phyloP scores from a whole-genome alignment of 169 alveolate species.

The Blepharisma undulans region DNA sequence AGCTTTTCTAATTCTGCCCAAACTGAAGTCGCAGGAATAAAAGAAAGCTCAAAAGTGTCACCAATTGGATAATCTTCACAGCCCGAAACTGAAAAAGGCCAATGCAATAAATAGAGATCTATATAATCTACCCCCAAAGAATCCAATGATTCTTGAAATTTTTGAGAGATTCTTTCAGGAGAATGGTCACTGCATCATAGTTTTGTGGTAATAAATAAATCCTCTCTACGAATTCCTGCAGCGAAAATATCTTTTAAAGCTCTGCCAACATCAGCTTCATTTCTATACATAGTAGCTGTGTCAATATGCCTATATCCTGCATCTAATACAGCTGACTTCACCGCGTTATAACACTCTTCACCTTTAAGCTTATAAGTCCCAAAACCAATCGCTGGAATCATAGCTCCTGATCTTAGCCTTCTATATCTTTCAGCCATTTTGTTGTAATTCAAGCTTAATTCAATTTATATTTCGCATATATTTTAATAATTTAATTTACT shows the following conservation, averaged over 20 bases:
- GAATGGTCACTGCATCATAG: slow-evolving; percentile 40
- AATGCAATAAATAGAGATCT: slow-evolving; percentile 69
- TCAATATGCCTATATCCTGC: slow-evolving; percentile 70
- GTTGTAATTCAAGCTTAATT: no score
- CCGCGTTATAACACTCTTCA: neutral
- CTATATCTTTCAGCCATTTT: neutral
- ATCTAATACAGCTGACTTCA: slow-evolving; percentile 29
- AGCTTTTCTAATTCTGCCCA: slow-evolving; percentile 70
- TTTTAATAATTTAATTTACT: neutral
- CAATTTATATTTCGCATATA: no score
- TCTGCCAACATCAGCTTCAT: slow-evolving; percentile 63
- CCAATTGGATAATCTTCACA: neutral
- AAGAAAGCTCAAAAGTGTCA: neutral
- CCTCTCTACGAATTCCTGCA: slow-evolving; percentile 68
- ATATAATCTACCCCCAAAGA: slow-evolving; percentile 49
- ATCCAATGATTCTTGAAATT: neutral
- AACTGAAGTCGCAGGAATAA: slow-evolving; percentile 45
- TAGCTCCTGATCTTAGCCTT: slow-evolving; percentile 9
- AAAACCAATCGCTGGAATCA: neutral
- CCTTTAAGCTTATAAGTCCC: slow-evolving; percentile 31
- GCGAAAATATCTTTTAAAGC: slow-evolving; percentile 43
- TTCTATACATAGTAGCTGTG: slow-evolving; percentile 60
- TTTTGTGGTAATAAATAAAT: slow-evolving; percentile 65
- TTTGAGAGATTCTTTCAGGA: slow-evolving; percentile 13
- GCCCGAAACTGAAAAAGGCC: slow-evolving; percentile 51